Evolutionary conservation across 73 alveolate species (phyloP), one percentile per base, ranked within the genome.

Genomic region (Tetrahymena borealis): DNA sequence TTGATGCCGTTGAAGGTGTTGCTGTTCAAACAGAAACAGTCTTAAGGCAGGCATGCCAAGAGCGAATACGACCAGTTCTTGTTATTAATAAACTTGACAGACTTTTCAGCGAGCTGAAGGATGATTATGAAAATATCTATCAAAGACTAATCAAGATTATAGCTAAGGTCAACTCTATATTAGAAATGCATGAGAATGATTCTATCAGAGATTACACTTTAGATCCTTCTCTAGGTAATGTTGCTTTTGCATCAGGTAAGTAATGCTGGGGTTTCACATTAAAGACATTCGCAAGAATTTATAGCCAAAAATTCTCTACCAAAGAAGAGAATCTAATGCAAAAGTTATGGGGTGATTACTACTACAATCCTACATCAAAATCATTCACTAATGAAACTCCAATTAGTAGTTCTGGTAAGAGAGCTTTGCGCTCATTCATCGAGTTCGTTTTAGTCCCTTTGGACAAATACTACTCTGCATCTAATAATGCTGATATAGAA

Each of bases 211-310:
- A 91, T 91, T 7, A 33, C 38, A 28, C 90, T 78, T 94, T 97
- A 13, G 94, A 95, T 94, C 99, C 99, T 8, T 94, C 91, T 78
- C 90, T 94, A 92, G 99, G 99, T 79, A 97, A 99, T 39, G 99
- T 98, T 32, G 99, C 99, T 85, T 98, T 98, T 95, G 99, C 99
- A 32, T 95, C 99, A 38, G 99, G 99, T 37, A 96, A 97, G 90
- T 97, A 97, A 96, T 99, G 99, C 28, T 98, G 99, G 99, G 99
- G 99, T 93, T 98, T 98, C 97, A 97, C 99, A 85, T 94, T 97
- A 24, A 97, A 98, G 94, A 98, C 97, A 93, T 99, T 99, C 97
- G 99, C 99, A 91, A 96, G 96, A 85, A 97, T 98, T 94, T 98
- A 97, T 94, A 95, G 99, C 28, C 90, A 41, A 79, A 98, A 98